Percentiles rank a stretch among this genome's conserved stretches.
Conservation (phyloP, 352 stramenopile species). For the Nothophytophthora sp. region DNA sequence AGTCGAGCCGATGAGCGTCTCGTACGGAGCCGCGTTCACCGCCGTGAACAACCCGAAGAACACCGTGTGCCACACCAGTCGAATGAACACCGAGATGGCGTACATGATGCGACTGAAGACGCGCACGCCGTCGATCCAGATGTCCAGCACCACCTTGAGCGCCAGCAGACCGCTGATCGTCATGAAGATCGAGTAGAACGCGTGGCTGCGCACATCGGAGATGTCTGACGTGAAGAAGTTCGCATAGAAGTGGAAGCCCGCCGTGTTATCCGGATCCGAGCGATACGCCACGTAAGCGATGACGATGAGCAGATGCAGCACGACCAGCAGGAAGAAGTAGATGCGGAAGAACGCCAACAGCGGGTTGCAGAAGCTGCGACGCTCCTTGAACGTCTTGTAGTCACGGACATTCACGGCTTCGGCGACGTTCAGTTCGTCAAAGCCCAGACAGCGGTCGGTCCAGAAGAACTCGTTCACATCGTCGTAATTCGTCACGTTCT, state of each 20-base stretch:
- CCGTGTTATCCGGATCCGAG: constrained; percentile 51
- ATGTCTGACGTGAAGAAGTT: constrained; percentile 75
- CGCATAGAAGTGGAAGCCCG: constrained; percentile 67
- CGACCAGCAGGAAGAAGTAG: constrained; percentile 87
- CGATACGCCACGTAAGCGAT: constrained; percentile 83
- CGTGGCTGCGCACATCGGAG: constrained; percentile 68
- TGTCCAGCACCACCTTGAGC: constrained; percentile 77
- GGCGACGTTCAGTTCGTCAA: constrained; percentile 82
- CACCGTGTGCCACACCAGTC: constrained; percentile 78
- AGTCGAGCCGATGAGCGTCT: constrained; percentile 54
- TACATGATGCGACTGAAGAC: constrained; percentile 67
- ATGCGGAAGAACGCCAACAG: constrained; percentile 86
- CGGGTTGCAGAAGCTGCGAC: constrained; percentile 79
- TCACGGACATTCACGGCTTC: constrained; percentile 65
- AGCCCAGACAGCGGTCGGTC: constrained; percentile 70
- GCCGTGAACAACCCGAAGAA: constrained; percentile 80
- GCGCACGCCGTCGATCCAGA: constrained; percentile 80
- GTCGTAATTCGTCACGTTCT: constrained; percentile 90
- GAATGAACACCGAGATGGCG: constrained; percentile 60
- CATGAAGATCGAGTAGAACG: constrained; percentile 77
- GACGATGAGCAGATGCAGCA: constrained; percentile 77
- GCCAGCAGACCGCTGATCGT: constrained; percentile 59
- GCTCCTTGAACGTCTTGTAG: constrained; percentile 88
- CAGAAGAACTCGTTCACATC: constrained; percentile 93
- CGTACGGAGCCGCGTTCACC: constrained; percentile 70